phyloP scores from a whole-genome alignment of 164 flowering plant species.

The Houttuynia cordata region DNA sequence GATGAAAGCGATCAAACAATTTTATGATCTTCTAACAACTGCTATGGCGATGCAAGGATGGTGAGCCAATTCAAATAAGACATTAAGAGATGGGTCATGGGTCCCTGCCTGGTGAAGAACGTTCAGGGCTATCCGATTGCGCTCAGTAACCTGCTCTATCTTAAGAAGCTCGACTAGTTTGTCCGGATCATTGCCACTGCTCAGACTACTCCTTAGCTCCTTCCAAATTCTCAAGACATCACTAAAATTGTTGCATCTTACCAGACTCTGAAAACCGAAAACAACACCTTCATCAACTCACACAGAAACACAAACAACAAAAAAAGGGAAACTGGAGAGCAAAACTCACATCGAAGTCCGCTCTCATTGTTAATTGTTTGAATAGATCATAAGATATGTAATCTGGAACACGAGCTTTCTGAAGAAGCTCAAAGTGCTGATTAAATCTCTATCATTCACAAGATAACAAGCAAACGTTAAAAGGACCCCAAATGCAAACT shows the following conservation, averaged over 20 bases:
- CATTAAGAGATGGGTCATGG: slow-evolving; percentile 62
- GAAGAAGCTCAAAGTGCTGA: slow-evolving; percentile 94
- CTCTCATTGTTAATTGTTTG: slow-evolving; percentile 44
- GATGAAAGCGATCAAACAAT: not conserved
- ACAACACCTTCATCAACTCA: not conserved
- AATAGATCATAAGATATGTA: slow-evolving; percentile 47
- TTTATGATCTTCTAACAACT: slow-evolving; percentile 72
- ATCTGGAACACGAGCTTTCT: slow-evolving; percentile 75
- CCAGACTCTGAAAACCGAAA: slow-evolving; percentile 40
- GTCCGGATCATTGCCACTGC: slow-evolving; percentile 43
- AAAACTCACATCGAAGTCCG: slow-evolving; percentile 55
- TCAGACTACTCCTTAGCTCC: slow-evolving; percentile 49
- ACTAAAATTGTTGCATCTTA: slow-evolving; percentile 59
- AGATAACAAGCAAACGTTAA: not conserved
- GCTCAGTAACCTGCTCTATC: slow-evolving; percentile 91
- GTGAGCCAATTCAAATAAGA: slow-evolving; percentile 69
- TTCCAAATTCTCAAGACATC: slow-evolving; percentile 80
- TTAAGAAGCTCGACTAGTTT: slow-evolving; percentile 60
- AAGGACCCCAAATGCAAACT: not conserved
- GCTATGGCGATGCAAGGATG: slow-evolving; percentile 79
- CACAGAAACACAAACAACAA: not conserved
- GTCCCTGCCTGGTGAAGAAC: slow-evolving; percentile 50
- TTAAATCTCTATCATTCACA: slow-evolving; percentile 49
- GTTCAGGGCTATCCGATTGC: slow-evolving; percentile 66
- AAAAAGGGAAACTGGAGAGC: not conserved